phyloP scores from a whole-genome alignment of 495 filamentous ascomycete genomes.

The Penicillium ucsense region DNA sequence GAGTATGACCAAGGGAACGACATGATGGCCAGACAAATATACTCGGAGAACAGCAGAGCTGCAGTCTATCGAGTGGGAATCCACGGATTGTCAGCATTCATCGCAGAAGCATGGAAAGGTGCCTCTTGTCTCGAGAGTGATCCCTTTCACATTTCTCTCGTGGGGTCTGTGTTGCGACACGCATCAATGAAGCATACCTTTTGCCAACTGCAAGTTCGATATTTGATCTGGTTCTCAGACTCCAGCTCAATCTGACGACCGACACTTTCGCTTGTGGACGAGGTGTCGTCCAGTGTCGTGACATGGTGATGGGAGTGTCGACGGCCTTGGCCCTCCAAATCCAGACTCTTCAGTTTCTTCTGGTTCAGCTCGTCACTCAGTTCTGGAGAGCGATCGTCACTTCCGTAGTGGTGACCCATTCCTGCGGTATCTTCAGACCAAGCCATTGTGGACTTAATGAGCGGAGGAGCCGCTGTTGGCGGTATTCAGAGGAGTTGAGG shows the following conservation, averaged over 20 bases:
- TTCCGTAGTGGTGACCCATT: conserved; percentile 6
- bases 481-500: conserved; percentile 22
- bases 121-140: too few species aligned
- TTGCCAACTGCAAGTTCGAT: conserved; percentile 82
- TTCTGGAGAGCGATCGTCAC: conserved; percentile 13
- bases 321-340: conserved; percentile 25
- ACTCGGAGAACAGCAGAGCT: conserved; percentile 79
- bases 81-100: too few species aligned
- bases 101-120: too few species aligned
- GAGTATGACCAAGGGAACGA: conserved; percentile 88
- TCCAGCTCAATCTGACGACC: conserved; percentile 72
- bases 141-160: too few species aligned
- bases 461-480: conserved; percentile 30
- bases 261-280: conserved; percentile 35
- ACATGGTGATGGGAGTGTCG: conserved; percentile 11
- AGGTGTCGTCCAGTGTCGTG: conserved; percentile 14
- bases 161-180: too few species aligned
- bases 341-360: conserved; percentile 24
- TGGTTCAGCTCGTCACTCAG: conserved; percentile 16
- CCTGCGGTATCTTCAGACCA: conserved; percentile 16
- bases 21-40: conserved; percentile 92
- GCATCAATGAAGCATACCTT: conserved; percentile 43
- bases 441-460: conserved; percentile 32
- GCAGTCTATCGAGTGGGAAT: conserved; percentile 48
- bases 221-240: conserved; percentile 70